Base-by-base conservation (phyloP, 2,329 filamentous ascomycete genomes). In the Chaetomium globosum region DNA sequence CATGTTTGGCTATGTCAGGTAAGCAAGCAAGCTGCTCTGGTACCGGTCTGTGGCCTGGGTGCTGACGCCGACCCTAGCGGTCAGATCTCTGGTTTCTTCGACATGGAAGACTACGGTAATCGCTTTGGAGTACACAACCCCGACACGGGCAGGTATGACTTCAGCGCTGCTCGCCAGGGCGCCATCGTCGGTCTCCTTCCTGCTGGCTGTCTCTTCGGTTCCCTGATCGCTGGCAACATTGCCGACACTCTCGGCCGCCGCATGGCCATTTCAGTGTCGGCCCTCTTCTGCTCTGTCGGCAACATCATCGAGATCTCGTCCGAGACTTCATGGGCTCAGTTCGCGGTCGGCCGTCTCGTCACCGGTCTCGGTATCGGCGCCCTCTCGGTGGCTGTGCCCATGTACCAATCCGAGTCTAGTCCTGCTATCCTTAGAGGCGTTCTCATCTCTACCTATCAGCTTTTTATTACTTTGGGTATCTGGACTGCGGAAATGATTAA, bases 381-480 rank as follows among this genome's bases (percentile, higher is more conserved):
- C 0, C 75, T 90, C 1, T 87, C 84, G 10, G 83, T 89, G 5
- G 76, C 87, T 13, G 87, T 88, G 0, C 87, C 87, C n/a, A 88
- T 91, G 85, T 91, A 90, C 73, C 87, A 90, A 71, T 85, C 85
- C n/a, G 89, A 92, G 76, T 89, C 84, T 6, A 85, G 86, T 0
- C 89, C 89, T 0, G 82, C 86, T 16, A 86, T 86, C 74, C 85
- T 91, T 58, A 83, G 89, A 69, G 88, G 87, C 63, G 81, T 85
- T 4, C 81, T 91, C 68, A 85, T 91, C 57, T 83, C 83, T 55
- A 83, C 82, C 13, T 91, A 91, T 75, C 89, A 91, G 77, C 80
- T 91, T 3, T 88, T 90, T 77, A 89, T 91, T 75, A 91, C 88
- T 0, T 77, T 90, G 54, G 89, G 89, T 30, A 90, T 91, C 71